Evolutionary conservation across 257 asterid species (phyloP).

Genomic region (Solanum tacnaense): DNA sequence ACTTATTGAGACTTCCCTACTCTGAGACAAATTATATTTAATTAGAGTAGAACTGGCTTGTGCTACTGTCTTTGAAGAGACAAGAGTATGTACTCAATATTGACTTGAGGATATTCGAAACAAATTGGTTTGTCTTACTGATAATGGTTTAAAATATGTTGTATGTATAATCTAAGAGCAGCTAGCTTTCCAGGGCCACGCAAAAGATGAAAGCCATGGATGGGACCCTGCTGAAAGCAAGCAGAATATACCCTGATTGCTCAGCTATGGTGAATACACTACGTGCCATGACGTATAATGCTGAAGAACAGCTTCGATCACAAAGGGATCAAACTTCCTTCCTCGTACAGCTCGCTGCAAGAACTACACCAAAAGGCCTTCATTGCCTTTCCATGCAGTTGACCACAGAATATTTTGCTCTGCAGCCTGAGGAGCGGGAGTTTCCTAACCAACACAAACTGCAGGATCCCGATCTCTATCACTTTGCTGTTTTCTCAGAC

Average conservation of each 20-base stretch:
- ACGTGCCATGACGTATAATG: slow-evolving; percentile 72
- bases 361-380: slow-evolving; percentile 82
- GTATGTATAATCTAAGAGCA: not conserved
- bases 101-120: not conserved
- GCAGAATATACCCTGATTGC: slow-evolving; percentile 77
- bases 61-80: no score
- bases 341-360: slow-evolving; percentile 73
- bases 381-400: slow-evolving; percentile 90
- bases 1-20: not conserved
- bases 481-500: slow-evolving; percentile 85
- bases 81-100: no score
- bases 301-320: slow-evolving; percentile 72
- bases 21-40: not conserved
- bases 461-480: slow-evolving; percentile 53
- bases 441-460: slow-evolving; percentile 51
- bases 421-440: slow-evolving; percentile 46
- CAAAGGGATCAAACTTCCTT: slow-evolving; percentile 56
- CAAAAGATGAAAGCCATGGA: slow-evolving; percentile 96
- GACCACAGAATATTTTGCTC: slow-evolving; percentile 71
- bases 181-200: slow-evolving; percentile 47
- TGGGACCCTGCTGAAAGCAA: slow-evolving; percentile 57
- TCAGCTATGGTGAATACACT: slow-evolving; percentile 71
- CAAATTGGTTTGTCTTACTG: not conserved
- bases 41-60: not conserved
- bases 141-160: not conserved